Evolutionary conservation across 2,329 filamentous ascomycete species (phyloP), one percentile per base, ranked within the genome.

Genomic region (Westerdykella sp.): DNA sequence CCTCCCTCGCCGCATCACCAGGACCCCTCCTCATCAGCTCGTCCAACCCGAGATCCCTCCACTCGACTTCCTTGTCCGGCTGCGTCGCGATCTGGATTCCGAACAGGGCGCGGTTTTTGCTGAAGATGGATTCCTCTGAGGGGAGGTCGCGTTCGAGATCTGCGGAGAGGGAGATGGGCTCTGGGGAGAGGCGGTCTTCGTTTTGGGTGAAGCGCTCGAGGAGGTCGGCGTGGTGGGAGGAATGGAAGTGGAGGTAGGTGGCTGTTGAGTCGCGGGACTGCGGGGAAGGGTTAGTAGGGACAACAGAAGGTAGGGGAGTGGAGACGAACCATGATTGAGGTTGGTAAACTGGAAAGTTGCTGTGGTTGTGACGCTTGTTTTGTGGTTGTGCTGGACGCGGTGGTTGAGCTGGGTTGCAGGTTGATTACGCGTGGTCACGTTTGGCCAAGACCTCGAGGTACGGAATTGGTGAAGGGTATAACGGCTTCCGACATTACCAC

Each of bases 121-220:
- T 87, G 4, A 93, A 87, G 4, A 93, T 84, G 60, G 93, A 87
- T 68, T 93, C 86, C 63, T 93, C 87, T 66, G 93, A 87, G 0
- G 87, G 87, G 63, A 93, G 91, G 60, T 89, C 76, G 34, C 87
- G 87, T 63, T 88, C 85, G 62, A 89, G 80, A 49, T 87, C 80
- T 6, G 81, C 80, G 28, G 84, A 80, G n/a, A 94, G 84, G 66
- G 86, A 85, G 62, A 93, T 86, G 44, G 90, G 85, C 69, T 93
- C 87, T 48, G 69, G 64, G 5, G 56, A 42, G 18, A 66, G 58
- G 14, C 58, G 51, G 1, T 54, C 63, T 3, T 47, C 57, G 9
- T 54, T 59, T 25, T 38, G 44, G 5, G 69, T 73, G 60, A 74
- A 75, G 49, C 71, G 70, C 55, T 91, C 87, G 54, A 90, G 84